phyloP scores from a whole-genome alignment of 208 protist species.

The Acanthamoeba rhysodes region DNA sequence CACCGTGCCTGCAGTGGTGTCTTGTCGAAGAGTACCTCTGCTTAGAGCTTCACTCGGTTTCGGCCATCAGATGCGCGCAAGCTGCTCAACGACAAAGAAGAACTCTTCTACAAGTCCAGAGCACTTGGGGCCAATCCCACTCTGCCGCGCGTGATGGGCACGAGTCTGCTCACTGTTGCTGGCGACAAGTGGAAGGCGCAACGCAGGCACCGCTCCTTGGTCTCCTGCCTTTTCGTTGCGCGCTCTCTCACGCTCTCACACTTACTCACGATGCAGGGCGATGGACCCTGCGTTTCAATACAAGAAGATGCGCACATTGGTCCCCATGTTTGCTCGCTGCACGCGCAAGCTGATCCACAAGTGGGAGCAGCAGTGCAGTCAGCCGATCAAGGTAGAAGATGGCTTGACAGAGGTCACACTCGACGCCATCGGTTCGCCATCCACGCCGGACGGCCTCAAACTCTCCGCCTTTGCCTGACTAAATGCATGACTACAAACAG shows the following conservation, averaged over 20 bases:
- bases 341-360: slow-evolving; percentile 31
- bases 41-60: background rate
- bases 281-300: slow-evolving; percentile 60
- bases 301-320: slow-evolving; percentile 64
- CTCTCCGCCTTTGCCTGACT: background rate
- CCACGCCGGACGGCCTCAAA: background rate
- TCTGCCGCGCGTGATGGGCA: slow-evolving; percentile 43
- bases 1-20: no score
- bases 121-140: background rate
- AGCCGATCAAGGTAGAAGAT: background rate
- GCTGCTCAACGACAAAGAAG: slow-evolving; percentile 45
- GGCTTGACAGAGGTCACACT: slow-evolving; percentile 9
- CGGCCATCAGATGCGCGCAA: background rate
- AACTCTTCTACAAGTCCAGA: background rate
- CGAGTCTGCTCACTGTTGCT: background rate
- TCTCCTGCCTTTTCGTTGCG: background rate
- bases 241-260: background rate
- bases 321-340: slow-evolving; percentile 55
- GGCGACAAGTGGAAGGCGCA: slow-evolving; percentile 46
- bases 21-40: background rate
- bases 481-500: background rate
- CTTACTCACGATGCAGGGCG: background rate
- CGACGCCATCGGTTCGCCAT: slow-evolving; percentile 42
- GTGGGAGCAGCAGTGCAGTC: background rate
- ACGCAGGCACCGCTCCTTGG: background rate